These are phyloP conservation scores for Malania oleifera DNA, from an alignment of 164 flowering plant species.

Conservation along the genomic window DNA sequence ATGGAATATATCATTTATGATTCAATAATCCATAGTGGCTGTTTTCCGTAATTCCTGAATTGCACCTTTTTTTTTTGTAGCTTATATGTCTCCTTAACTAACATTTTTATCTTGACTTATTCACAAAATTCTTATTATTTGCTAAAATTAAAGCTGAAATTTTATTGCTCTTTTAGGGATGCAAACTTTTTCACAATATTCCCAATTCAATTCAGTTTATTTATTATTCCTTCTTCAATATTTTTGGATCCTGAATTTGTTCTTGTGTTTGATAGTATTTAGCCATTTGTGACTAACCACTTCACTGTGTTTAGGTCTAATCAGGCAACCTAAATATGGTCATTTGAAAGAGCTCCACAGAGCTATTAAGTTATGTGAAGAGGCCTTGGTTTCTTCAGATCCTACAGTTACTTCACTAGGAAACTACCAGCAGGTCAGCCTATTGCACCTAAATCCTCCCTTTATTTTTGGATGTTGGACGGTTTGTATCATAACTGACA, in stretches of 20 bases:
- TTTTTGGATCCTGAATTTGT: not conserved
- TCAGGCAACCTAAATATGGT: slow-evolving; percentile 85
- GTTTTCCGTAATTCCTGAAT: no score
- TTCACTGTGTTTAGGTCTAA: slow-evolving; percentile 47
- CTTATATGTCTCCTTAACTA: no score
- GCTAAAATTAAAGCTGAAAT: no score
- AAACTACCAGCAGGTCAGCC: slow-evolving; percentile 52
- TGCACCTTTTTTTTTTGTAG: no score
- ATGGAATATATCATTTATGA: no score
- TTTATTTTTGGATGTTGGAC: not conserved
- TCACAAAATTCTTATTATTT: no score
- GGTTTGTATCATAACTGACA: not conserved
- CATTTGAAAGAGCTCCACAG: slow-evolving; percentile 86
- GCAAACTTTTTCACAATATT: no score
- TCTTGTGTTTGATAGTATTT: not conserved
- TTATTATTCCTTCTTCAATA: not conserved
- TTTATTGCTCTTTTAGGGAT: no score
- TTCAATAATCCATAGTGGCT: no score
- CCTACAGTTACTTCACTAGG: slow-evolving; percentile 68
- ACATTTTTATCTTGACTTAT: no score
- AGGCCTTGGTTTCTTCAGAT: slow-evolving; percentile 75
- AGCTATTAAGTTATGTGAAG: slow-evolving; percentile 82
- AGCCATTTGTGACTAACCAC: not conserved
- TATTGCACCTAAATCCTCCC: not conserved
- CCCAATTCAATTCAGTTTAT: not conserved